Base-by-base conservation (phyloP, 352 stramenopile species). In the Peronospora farinosa region DNA sequence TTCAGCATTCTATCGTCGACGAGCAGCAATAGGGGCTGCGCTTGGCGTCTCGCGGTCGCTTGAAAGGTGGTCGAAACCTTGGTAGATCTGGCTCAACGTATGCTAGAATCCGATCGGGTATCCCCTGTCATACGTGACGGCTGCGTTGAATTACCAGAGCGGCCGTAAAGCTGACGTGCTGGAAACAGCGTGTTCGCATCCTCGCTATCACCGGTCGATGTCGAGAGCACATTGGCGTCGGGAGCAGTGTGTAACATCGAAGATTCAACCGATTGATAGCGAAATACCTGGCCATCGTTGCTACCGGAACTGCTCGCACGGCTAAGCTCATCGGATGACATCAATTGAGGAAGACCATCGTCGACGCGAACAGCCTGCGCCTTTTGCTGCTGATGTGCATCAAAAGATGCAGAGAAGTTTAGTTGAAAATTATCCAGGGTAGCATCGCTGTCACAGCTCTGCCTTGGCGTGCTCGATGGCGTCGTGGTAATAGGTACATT, bases 101-200 rank as follows among this genome's bases (percentile, higher is more conserved):
- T n/a, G n/a, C n/a, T n/a, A n/a, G n/a, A n/a, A n/a, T n/a, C n/a
- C n/a, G n/a, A n/a, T n/a, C n/a, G n/a, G n/a, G n/a, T n/a, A n/a
- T n/a, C n/a, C n/a, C n/a, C n/a, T n/a, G n/a, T n/a, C n/a, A n/a
- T n/a, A n/a, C n/a, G n/a, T n/a, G n/a, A n/a, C n/a, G n/a, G n/a
- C n/a, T n/a, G n/a, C n/a, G n/a, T n/a, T n/a, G n/a, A n/a, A n/a
- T 68, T 77, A 16, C 76, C 68, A 10, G 74, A 77, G 23, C 51
- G 50, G 19, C 71, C 63, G 48, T 73, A 81, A 30, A 78, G 45
- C 30, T 57, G 51, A 0, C 69, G 68, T 7, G 69, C 69, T 0
- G 65, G 78, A n/a, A 74, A 33, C 23, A 76, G 46, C 45, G 54
- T 48, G 15, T 64, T 69, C 13, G 76, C 70, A 4, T 78, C 61